A percentile compares a stretch with the other conserved stretches of the same genome.
Evolutionary conservation across 106 monocot species (phyloP).

Genomic region (Chionographis japonica): DNA sequence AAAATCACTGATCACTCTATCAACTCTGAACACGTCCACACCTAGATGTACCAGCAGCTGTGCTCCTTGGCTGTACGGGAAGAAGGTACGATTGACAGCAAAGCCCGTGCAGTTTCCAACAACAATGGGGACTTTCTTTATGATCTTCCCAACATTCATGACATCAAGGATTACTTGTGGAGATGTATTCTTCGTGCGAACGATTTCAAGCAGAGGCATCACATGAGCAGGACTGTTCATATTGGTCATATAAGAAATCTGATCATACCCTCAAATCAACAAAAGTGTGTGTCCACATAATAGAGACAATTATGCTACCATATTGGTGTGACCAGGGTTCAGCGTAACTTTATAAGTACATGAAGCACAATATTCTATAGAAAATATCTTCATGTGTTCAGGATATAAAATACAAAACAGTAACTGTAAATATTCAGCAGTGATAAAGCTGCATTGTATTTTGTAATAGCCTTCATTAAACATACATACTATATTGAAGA

Average conservation of each 20-base stretch:
- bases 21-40: conserved; percentile 84
- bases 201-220: conserved; percentile 95
- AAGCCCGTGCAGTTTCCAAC: conserved; percentile 96
- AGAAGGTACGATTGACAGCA: conserved; percentile 94
- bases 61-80: conserved; percentile 78
- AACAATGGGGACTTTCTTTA: conserved; percentile 93
- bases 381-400: no score
- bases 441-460: no score
- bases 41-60: conserved; percentile 67
- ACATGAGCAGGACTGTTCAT: conserved; percentile 86
- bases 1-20: conserved; percentile 68
- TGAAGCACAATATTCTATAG: no score
- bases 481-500: no score
- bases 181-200: conserved; percentile 88
- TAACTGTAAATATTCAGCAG: no score
- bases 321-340: no score
- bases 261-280: background rate
- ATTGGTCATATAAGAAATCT: no score
- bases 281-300: background rate
- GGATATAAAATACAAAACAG: no score
- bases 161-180: conserved; percentile 92
- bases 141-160: conserved; percentile 76
- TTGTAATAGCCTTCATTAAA: no score
- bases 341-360: no score
- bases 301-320: no score